Evolutionary conservation across 1,139 yeast species (phyloP).

Genomic region (Pichia sp.): DNA sequence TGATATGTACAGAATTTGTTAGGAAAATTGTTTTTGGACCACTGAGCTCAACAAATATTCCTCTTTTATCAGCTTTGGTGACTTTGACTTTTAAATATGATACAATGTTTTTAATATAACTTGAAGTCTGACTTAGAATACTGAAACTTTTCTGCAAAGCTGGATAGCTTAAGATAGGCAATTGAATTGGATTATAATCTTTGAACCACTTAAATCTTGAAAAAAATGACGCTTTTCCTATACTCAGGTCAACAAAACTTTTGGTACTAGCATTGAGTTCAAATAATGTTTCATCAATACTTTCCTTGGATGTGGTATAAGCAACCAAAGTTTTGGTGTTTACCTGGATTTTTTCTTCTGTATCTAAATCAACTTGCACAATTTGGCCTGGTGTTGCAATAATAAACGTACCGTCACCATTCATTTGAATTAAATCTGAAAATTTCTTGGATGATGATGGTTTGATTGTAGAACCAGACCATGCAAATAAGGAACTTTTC

Average conservation of each 20-base stretch:
- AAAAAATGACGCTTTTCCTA: conserved; percentile 13
- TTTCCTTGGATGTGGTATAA: conserved; percentile 17
- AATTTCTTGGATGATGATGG: conserved; percentile 16
- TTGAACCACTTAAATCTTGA: conserved; percentile 1
- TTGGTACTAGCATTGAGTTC: conserved; percentile 11
- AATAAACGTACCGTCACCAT: conserved; percentile 37
- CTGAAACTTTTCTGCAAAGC: background rate
- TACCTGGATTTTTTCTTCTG: conserved; percentile 33
- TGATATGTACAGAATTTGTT: conserved; percentile 21
- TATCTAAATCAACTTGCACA: conserved; percentile 30
- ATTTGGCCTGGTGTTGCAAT: conserved; percentile 35
- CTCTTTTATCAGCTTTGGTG: conserved; percentile 1
- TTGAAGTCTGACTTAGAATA: background rate
- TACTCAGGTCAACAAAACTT: conserved; percentile 22
- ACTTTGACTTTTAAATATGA: background rate
- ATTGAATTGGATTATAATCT: conserved; percentile 5
- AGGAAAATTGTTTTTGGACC: conserved; percentile 28
- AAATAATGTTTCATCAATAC: conserved; percentile 1
- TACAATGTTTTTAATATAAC: background rate
- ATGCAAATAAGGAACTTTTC: conserved; percentile 35
- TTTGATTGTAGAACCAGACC: conserved; percentile 38
- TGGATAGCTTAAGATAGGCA: background rate
- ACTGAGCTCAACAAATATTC: conserved; percentile 9
- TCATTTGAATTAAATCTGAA: conserved; percentile 23
- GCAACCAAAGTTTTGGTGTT: conserved; percentile 37